These are phyloP conservation scores for Hyparrhenia diplandra DNA, from an alignment of 176 grass and related monocot species.

Conservation along the genomic window DNA sequence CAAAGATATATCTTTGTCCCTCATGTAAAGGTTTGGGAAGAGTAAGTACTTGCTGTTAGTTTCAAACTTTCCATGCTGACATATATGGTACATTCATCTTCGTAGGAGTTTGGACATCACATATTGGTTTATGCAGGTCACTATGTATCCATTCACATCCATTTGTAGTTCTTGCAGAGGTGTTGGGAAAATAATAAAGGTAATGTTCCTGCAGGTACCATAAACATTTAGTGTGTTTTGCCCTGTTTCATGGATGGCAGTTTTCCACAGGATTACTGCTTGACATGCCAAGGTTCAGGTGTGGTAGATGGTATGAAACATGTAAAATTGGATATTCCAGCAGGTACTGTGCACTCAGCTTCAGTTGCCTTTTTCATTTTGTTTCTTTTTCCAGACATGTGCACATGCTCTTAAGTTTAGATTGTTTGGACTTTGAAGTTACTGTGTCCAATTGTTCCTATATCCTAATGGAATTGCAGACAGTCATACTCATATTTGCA, in stretches of 20 bases:
- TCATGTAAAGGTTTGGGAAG: constrained; percentile 76
- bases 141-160: constrained; percentile 78
- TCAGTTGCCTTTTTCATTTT: background rate
- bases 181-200: constrained; percentile 85
- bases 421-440: background rate
- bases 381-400: constrained; percentile 7
- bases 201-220: constrained; percentile 33
- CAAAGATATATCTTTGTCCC: constrained; percentile 72
- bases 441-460: background rate
- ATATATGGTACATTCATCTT: background rate
- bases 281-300: constrained; percentile 70
- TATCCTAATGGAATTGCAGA: background rate
- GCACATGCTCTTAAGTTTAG: constrained; percentile 6
- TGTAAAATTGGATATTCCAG: constrained; percentile 71
- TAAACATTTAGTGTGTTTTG: background rate
- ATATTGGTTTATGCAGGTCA: constrained; percentile 57
- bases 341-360: constrained; percentile 56
- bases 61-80: constrained; percentile 16
- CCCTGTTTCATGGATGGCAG: constrained; percentile 24
- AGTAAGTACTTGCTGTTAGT: constrained; percentile 48
- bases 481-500: background rate
- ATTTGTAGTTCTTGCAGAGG: constrained; percentile 78
- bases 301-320: constrained; percentile 81
- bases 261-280: constrained; percentile 73
- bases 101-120: constrained; percentile 6